These are phyloP conservation scores for Nicotiana tomentosiformis DNA, from an alignment of 257 asterid species.

Conservation along the genomic window DNA sequence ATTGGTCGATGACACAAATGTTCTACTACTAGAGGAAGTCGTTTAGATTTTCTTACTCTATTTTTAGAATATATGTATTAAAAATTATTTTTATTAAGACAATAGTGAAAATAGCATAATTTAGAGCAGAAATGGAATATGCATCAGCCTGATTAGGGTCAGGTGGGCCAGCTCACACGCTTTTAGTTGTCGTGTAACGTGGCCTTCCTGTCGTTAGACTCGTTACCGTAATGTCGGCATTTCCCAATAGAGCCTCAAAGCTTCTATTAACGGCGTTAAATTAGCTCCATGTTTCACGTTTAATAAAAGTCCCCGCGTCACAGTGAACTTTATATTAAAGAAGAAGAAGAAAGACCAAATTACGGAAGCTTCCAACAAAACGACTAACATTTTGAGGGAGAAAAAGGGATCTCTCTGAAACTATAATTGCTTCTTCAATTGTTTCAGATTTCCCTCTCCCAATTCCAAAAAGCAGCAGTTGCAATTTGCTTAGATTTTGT, in stretches of 20 bases:
- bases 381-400: not conserved
- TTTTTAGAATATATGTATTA: too few species aligned
- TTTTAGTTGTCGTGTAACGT: not conserved
- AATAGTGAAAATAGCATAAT: too few species aligned
- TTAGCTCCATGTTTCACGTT: not conserved
- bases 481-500: not conserved
- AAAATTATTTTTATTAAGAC: too few species aligned
- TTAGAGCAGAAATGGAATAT: too few species aligned
- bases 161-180: not conserved
- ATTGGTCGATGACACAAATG: too few species aligned
- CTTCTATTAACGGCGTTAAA: not conserved
- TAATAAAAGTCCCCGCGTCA: not conserved
- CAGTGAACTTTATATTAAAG: not conserved
- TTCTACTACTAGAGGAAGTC: too few species aligned
- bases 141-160: too few species aligned
- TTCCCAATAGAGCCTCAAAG: not conserved
- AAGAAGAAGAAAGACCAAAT: not conserved
- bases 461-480: not conserved
- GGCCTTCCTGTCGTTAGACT: not conserved
- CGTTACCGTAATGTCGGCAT: not conserved
- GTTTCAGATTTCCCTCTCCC: not conserved
- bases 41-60: too few species aligned
- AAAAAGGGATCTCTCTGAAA: not conserved
- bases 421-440: not conserved
- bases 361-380: constrained; percentile 11